phyloP scores from a whole-genome alignment of 768 basidiomycete genomes.

The Fistulinella prunicolor region DNA sequence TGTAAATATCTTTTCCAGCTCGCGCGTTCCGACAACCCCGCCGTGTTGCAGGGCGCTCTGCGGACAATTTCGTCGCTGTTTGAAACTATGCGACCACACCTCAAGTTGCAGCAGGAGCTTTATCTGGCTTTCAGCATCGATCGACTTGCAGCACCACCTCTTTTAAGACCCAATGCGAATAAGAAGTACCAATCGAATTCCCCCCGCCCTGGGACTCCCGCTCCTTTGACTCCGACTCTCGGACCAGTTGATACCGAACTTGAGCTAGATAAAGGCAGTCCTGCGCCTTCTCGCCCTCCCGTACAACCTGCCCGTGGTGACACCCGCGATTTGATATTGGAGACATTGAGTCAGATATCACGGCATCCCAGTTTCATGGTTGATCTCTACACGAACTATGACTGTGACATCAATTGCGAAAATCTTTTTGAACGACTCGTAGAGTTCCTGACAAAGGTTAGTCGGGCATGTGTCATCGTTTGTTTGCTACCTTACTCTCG shows the following conservation, averaged over 20 bases:
- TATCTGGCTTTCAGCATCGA: slow-evolving; percentile 94
- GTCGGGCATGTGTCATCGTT: slow-evolving; percentile 11
- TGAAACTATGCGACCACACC: slow-evolving; percentile 76
- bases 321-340: slow-evolving; percentile 85
- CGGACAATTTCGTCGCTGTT: slow-evolving; percentile 87
- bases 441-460: slow-evolving; percentile 84
- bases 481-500: slow-evolving; percentile 1
- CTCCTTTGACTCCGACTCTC: slow-evolving; percentile 41
- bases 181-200: slow-evolving; percentile 40
- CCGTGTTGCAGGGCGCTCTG: slow-evolving; percentile 75
- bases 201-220: slow-evolving; percentile 53
- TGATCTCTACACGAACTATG: slow-evolving; percentile 93
- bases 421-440: slow-evolving; percentile 90
- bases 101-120: slow-evolving; percentile 94
- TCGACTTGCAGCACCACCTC: slow-evolving; percentile 64
- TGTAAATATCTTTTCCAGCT: slow-evolving; percentile 98
- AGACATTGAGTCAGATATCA: slow-evolving; percentile 79
- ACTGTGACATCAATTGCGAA: slow-evolving; percentile 95
- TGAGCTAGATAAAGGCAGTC: slow-evolving; percentile 47
- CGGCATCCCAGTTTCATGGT: slow-evolving; percentile 91
- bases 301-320: slow-evolving; percentile 82
- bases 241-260: slow-evolving; percentile 36
- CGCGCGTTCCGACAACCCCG: slow-evolving; percentile 83
- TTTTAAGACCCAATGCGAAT: slow-evolving; percentile 25
- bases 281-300: slow-evolving; percentile 53